Evolutionary conservation across 2,329 filamentous ascomycete species (phyloP).

Genomic region (Cordyceps tenuipes): DNA sequence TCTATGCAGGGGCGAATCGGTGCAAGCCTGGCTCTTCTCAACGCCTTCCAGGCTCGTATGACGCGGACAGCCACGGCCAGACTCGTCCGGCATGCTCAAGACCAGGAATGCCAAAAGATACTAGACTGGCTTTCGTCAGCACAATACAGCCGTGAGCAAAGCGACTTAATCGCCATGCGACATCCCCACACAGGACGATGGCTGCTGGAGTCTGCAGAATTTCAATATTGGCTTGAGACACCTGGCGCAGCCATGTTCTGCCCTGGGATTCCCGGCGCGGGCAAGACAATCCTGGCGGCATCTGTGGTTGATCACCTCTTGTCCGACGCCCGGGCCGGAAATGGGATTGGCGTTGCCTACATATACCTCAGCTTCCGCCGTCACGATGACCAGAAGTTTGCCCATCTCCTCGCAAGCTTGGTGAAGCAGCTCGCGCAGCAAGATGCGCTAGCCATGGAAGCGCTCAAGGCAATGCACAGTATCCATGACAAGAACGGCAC

Average conservation of each 20-base stretch:
- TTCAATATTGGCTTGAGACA: not conserved
- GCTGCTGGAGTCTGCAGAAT: not conserved
- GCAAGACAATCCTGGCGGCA: not conserved
- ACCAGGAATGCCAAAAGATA: not conserved
- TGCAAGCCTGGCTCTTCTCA: not conserved
- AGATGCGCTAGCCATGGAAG: constrained; percentile 17
- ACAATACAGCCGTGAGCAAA: not conserved
- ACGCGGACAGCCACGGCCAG: not conserved
- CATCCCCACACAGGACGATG: not conserved
- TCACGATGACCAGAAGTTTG: constrained; percentile 28
- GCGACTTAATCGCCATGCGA: not conserved
- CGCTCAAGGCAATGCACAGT: not conserved
- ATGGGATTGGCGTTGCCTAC: not conserved
- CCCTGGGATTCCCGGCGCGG: not conserved
- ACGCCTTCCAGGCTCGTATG: not conserved
- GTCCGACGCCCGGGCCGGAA: not conserved
- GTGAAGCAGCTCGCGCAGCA: constrained; percentile 29
- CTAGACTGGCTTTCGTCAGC: not conserved
- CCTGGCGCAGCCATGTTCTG: not conserved
- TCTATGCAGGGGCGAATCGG: not conserved
- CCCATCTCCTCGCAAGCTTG: constrained; percentile 24
- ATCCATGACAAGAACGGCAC: not conserved
- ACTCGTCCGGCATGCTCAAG: not conserved
- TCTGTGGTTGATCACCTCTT: not conserved
- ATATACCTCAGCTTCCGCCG: constrained; percentile 23